Conservation (phyloP, 306 rosid genomes). For the Astragalus membranaceus region DNA sequence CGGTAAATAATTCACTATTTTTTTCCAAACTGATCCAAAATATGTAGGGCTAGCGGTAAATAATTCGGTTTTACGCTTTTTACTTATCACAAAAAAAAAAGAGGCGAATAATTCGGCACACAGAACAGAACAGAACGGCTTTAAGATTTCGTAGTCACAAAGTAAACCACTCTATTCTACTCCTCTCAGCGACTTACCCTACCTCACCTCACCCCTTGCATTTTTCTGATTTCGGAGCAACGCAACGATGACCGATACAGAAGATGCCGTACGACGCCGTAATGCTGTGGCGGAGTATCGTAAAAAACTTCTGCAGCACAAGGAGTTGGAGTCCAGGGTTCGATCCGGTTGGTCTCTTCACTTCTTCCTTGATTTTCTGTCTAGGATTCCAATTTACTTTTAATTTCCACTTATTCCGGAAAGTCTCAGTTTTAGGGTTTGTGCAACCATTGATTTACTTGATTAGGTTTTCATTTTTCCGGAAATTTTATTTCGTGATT, state of each 20-base stretch:
- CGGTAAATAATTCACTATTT: no score
- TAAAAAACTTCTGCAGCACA: conserved; percentile 80
- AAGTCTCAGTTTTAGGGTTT: conserved; percentile 22
- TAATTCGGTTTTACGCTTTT: no score
- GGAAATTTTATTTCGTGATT: not conserved
- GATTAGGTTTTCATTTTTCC: no score
- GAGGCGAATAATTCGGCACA: no score
- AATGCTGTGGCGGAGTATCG: conserved; percentile 59
- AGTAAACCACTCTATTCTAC: no score
- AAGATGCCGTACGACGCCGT: conserved; percentile 68
- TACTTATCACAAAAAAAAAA: no score
- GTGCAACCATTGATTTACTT: not conserved
- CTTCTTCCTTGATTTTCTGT: not conserved
- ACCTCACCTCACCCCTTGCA: not conserved
- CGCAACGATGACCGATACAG: conserved; percentile 54
- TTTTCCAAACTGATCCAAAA: no score
- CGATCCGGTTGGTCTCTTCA: conserved; percentile 58
- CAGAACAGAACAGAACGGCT: no score
- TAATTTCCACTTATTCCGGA: not conserved
- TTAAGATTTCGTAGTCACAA: no score
- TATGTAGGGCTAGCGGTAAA: no score
- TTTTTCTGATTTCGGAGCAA: not conserved
- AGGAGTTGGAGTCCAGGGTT: conserved; percentile 79
- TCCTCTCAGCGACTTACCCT: not conserved
- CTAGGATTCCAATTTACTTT: not conserved